Evolutionary conservation across 2,329 filamentous ascomycete genomes (phyloP).

Genomic region (Penicillium janthinellum): DNA sequence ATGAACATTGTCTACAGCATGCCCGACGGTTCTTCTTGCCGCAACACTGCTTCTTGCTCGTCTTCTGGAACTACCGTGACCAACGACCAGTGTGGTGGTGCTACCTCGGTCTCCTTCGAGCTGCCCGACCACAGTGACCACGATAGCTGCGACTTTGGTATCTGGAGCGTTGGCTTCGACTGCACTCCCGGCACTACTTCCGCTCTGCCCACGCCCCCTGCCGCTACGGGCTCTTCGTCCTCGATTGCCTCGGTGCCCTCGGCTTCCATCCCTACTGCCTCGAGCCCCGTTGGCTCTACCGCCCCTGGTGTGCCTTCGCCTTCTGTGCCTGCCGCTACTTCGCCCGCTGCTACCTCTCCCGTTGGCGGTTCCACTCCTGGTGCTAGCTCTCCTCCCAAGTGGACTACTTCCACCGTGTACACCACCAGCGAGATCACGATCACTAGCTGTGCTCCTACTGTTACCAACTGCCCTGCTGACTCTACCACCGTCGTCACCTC

Average conservation of each 20-base stretch:
- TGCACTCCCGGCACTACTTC: constrained; percentile 27
- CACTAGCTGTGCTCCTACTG: constrained; percentile 43
- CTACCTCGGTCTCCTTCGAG: constrained; percentile 74
- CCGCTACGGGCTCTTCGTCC: constrained; percentile 7
- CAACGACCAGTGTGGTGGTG: constrained; percentile 92
- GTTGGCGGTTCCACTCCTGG: constrained; percentile 1
- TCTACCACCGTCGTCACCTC: constrained; percentile 56
- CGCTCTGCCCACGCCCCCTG: constrained; percentile 27
- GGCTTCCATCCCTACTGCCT: constrained; percentile 18
- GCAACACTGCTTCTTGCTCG: constrained; percentile 71
- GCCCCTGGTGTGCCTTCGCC: constrained; percentile 13
- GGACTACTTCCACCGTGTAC: constrained; percentile 43
- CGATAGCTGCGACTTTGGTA: constrained; percentile 69
- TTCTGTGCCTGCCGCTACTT: constrained; percentile 7
- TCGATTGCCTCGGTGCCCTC: constrained; percentile 7
- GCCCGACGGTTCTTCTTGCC: constrained; percentile 79
- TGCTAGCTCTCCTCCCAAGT: constrained; percentile 21
- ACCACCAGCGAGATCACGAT: constrained; percentile 42
- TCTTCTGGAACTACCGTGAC: constrained; percentile 67
- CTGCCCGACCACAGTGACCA: constrained; percentile 58
- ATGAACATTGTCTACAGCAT: constrained; percentile 87
- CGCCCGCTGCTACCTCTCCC: not conserved
- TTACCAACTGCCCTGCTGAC: constrained; percentile 55
- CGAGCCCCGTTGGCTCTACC: constrained; percentile 12
- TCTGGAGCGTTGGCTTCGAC: constrained; percentile 33